Evolutionary conservation across 768 basidiomycete species (phyloP), one percentile per base, ranked within the genome.

Genomic region (Amanita inopinata): DNA sequence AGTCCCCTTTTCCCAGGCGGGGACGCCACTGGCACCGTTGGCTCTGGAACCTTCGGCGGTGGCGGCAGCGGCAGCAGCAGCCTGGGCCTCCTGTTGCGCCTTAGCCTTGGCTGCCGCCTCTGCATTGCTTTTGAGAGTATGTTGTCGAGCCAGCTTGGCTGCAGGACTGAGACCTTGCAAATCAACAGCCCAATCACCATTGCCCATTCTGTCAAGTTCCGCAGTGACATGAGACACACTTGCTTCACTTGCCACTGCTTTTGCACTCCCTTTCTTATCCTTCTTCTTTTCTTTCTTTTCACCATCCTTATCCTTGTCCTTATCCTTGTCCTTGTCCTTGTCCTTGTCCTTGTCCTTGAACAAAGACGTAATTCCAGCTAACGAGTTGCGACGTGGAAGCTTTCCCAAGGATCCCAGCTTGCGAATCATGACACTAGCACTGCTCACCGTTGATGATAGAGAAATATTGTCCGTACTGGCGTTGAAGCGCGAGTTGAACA

Each of bases 381-480:
- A 64, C 22, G 83, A 85, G 54, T 89, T 90, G 31, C 87, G 70
- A 34, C 87, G 66, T 4, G 86, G 83, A 10, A 92, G 70, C 60
- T 84, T 85, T 14, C 85, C 87, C 59, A 91, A 77, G 32, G 76
- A 76, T 5, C 90, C 83, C 41, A 93, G 76, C 64, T 91, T 93
- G 49, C 90, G 76, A 52, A 93, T 91, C 76, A 98, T 94, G 59
- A 97, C 84, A 33, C 86, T 90, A 15, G 94, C 94, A 38, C 85
- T 89, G 49, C 84, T 88, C 52, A 96, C 93, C 33, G 94, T 96
- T 5, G 88, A 92, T 14, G 83, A 86, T 28, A 98, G 74, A 19
- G 92, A 96, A 50, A 98, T 94, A 61, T 93, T 93, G 60, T 93
- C 90, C 31, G 89, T 91, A 40, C 80, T 83, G 23, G 79, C 75